phyloP scores from a whole-genome alignment of 306 rosid genomes.

The Nissolia schottii region DNA sequence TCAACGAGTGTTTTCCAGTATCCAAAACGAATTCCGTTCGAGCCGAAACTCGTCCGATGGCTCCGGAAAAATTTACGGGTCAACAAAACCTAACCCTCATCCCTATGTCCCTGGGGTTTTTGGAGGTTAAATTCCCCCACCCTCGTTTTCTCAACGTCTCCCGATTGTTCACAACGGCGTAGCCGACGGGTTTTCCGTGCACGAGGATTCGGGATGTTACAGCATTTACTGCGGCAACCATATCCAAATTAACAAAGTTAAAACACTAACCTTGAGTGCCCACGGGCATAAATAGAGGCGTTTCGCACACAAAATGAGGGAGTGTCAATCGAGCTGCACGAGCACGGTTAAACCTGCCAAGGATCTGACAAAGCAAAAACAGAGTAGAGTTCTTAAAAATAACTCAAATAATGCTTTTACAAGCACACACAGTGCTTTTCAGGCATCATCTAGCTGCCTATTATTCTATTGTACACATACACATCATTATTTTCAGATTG shows the following conservation, averaged over 20 bases:
- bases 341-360: constrained; percentile 91
- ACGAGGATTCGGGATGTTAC: too few relatives aligned
- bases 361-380: constrained; percentile 41
- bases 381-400: background rate
- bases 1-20: too few relatives aligned
- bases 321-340: constrained; percentile 81
- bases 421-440: background rate
- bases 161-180: too few relatives aligned
- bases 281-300: constrained; percentile 96
- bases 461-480: background rate
- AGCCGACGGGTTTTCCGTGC: too few relatives aligned
- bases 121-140: too few relatives aligned
- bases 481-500: background rate
- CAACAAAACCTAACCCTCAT: too few relatives aligned
- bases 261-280: constrained; percentile 84
- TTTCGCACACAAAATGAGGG: constrained; percentile 75
- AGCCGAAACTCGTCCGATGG: too few relatives aligned
- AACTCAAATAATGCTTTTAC: background rate
- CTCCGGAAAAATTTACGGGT: too few relatives aligned
- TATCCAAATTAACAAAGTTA: background rate
- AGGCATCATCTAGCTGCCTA: too few relatives aligned
- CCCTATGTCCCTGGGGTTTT: too few relatives aligned
- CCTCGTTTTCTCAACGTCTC: too few relatives aligned
- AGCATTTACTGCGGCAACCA: background rate
- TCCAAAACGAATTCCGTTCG: too few relatives aligned